Conservation (phyloP, 345 rosid species). For the Cochlearia excelsa region DNA sequence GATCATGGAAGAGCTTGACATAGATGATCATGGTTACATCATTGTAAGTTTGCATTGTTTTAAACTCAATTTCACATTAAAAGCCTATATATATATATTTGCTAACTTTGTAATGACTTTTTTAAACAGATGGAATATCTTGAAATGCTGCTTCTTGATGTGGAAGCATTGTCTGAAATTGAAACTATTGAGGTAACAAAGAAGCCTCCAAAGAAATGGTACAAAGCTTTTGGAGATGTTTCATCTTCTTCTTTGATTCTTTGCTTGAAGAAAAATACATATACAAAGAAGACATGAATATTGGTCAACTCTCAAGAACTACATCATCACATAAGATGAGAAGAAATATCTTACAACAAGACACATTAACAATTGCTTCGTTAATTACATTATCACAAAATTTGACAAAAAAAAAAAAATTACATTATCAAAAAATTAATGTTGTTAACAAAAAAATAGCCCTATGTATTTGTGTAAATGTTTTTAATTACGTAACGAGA, state of each 20-base stretch:
- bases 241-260: constrained; percentile 12
- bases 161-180: constrained; percentile 34
- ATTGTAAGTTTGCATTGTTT: constrained; percentile 37
- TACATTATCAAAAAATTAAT: too few relatives aligned
- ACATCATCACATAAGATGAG: too few relatives aligned
- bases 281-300: neutral
- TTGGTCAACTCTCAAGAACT: too few relatives aligned
- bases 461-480: too few relatives aligned
- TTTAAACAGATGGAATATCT: constrained; percentile 45
- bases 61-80: neutral
- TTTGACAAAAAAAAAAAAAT: too few relatives aligned
- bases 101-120: neutral
- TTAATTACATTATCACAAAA: too few relatives aligned
- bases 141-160: constrained; percentile 48
- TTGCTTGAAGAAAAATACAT: constrained; percentile 13
- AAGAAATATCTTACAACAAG: too few relatives aligned
- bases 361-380: too few relatives aligned
- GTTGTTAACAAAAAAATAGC: too few relatives aligned
- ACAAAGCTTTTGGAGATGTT: constrained; percentile 5
- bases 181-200: constrained; percentile 43
- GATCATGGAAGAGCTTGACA: constrained; percentile 71
- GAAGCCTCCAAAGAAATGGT: constrained; percentile 27
- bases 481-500: too few relatives aligned
- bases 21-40: constrained; percentile 52
- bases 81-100: neutral